Conservation (phyloP, 2,329 filamentous ascomycete species). For the Diaporthe amygdali region DNA sequence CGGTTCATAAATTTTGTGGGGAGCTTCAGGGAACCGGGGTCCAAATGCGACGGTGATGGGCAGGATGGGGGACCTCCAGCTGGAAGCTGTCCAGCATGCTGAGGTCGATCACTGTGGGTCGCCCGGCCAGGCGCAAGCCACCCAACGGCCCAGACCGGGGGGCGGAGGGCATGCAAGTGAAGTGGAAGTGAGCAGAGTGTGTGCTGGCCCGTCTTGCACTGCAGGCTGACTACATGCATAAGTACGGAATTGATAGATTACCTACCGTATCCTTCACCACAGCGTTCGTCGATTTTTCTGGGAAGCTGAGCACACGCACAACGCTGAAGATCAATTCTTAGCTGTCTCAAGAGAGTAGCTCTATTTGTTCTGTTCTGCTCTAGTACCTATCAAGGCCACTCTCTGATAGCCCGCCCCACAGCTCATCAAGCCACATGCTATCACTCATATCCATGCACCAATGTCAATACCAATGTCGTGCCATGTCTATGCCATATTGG, state of each 20-base stretch:
- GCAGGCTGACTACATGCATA: conserved; percentile 10
- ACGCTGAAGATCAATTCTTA: not conserved
- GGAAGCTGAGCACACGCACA: not conserved
- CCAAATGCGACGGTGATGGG: conserved; percentile 1
- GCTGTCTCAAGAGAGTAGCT: not conserved
- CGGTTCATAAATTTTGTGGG: conserved; percentile 9
- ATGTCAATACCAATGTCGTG: too few species aligned
- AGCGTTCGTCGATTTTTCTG: too few species aligned
- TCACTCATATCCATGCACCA: not conserved
- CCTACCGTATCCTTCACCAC: too few species aligned
- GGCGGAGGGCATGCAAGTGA: not conserved
- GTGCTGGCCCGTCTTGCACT: conserved; percentile 1
- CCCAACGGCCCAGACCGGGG: not conserved
- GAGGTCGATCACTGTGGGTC: conserved; percentile 1
- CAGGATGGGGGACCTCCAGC: not conserved
- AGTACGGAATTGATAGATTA: not conserved
- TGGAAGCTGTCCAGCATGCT: not conserved
- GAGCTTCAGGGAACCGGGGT: conserved; percentile 10
- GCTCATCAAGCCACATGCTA: not conserved
- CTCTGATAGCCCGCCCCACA: not conserved
- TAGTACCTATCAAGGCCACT: not conserved
- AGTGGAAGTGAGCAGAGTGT: not conserved
- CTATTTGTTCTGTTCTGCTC: not conserved
- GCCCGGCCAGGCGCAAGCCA: not conserved
- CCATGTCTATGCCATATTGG: too few species aligned